Evolutionary conservation across 2,329 filamentous ascomycete genomes (phyloP), one percentile per base, ranked within the genome.

Genomic region (Calonectria montana): DNA sequence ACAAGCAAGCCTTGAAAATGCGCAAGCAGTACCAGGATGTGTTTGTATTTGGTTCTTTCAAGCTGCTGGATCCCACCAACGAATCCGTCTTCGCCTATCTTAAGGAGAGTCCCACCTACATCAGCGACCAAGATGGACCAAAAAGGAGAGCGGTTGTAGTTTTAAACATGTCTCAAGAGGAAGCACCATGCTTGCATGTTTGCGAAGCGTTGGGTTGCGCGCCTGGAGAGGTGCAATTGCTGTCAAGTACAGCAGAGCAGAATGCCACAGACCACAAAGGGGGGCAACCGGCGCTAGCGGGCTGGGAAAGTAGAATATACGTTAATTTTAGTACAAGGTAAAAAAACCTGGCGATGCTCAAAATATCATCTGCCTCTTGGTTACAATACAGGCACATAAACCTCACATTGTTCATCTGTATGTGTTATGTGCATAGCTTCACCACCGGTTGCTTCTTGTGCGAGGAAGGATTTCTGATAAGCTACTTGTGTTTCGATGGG

Each of bases 41-140:
- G 0, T 91, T 94, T 65, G 87, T 93, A 0, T 88, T 91, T 71
- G 92, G 92, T 0, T 82, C 86, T 0, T 94, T 93, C 73, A 85
- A 87, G 62, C 80, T 93, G 1, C 21, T 88, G 0, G 82, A 85
- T 4, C 87, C 89, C 0, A 81, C 84, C 0, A 84, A 90, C 4
- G 87, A 90, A 37, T 81, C 87, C 29, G 82, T 90, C 0, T 93
- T 93, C 76, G 86, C 88, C 0, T 91, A 93, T 59, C 81, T 88
- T 2, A 89, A 86, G 59, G 79, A 83, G 63, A 81, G 80, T 4
- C 45, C 65, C 2, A 45, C 57, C 1, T 70, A 72, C 2, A 27
- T 76, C 12, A 72, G 70, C 12, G 79, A 72, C 0, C 29, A 59
- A 7, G 9, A 21, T 0, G 77, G 78, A 18, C 73, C 74, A 4